These are phyloP conservation scores for Hymenotorrendiella dingleyae DNA, from an alignment of 2,329 filamentous ascomycete genomes.

Conservation along the genomic window DNA sequence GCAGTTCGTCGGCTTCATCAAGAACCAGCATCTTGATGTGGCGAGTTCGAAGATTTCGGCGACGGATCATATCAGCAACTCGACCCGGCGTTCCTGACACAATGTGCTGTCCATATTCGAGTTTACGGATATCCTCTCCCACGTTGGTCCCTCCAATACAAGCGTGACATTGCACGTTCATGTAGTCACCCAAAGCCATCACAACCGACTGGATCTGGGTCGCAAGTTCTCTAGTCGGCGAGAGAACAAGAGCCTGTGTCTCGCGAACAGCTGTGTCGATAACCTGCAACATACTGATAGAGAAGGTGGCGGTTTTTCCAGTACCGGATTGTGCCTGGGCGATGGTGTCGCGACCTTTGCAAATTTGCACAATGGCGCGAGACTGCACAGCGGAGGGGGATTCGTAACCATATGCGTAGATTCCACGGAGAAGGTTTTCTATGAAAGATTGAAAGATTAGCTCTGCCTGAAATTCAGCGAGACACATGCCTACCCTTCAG, in stretches of 20 bases:
- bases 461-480: not conserved
- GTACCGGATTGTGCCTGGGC: conserved; percentile 99
- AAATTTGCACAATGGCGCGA: conserved; percentile 96
- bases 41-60: conserved; percentile 64
- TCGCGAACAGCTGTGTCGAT: conserved; percentile 91
- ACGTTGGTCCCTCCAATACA: conserved; percentile 98
- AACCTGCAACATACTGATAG: conserved; percentile 91
- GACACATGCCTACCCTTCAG: conserved; percentile 60
- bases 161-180: conserved; percentile 98
- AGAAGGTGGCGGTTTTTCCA: conserved; percentile 97
- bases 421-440: conserved; percentile 92
- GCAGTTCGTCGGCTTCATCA: conserved; percentile 70
- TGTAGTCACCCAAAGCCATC: conserved; percentile 99
- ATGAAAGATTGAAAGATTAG: conserved; percentile 5
- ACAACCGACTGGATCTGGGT: conserved; percentile 98
- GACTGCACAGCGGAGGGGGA: conserved; percentile 97
- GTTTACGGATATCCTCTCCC: conserved; percentile 93
- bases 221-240: conserved; percentile 91
- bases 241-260: conserved; percentile 90
- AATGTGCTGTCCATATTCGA: conserved; percentile 96
- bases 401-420: conserved; percentile 98
- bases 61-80: conserved; percentile 79
- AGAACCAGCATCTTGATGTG: conserved; percentile 76
- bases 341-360: conserved; percentile 98
- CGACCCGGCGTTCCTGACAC: conserved; percentile 96